Base-by-base conservation (phyloP, 2,329 filamentous ascomycete genomes). In the Neofusicoccum kwambonambiense region DNA sequence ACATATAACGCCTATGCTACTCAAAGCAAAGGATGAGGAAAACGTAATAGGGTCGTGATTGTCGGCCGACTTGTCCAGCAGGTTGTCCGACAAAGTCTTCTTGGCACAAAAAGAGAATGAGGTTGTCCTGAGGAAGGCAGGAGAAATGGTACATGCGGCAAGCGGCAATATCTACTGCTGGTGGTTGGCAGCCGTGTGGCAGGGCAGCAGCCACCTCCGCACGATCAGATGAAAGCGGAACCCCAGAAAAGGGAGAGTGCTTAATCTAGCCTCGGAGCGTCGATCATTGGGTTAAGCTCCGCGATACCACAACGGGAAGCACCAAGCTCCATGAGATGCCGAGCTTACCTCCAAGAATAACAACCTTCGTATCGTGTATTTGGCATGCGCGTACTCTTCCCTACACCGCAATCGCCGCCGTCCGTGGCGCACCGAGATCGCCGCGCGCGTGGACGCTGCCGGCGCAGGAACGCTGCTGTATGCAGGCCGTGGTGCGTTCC, bases 141-240 rank as follows among this genome's bases (percentile, higher is more conserved):
- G 15, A 3, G 27, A 2, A 3, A 34, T n/a, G 47, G 9, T 15
- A n/a, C 47, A 51, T 11, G 47, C 27, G 27, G n/a, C 47, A 49
- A 51, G 47, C 22, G 22, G 47, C 27, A n/a, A 51, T 35, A 35
- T 51, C 27, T 51, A 51, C 3, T 35, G n/a, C 45, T 49, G 17
- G 45, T 27, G 13, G 4, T 49, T 19, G 45, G 45, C 19, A 12
- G 11, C 9, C 17, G 45, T 11, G 13, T 42, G 35, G 1, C 17
- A 41, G 52, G 27, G 19, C 42, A 27, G 41, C 41, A 45, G 44
- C 56, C 39, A 60, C 22, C 56, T 60, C 56, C 56, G 56, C 56
- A 60, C 56, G 27, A 19, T 60, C 56, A 47, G 56, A 60, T 60
- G 56, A 60, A 60, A 51, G 13, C 2, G 27, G 11, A 4, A 17